These are phyloP conservation scores for Aureobasidium zeae DNA, from an alignment of 2,329 filamentous ascomycete species.

Conservation along the genomic window DNA sequence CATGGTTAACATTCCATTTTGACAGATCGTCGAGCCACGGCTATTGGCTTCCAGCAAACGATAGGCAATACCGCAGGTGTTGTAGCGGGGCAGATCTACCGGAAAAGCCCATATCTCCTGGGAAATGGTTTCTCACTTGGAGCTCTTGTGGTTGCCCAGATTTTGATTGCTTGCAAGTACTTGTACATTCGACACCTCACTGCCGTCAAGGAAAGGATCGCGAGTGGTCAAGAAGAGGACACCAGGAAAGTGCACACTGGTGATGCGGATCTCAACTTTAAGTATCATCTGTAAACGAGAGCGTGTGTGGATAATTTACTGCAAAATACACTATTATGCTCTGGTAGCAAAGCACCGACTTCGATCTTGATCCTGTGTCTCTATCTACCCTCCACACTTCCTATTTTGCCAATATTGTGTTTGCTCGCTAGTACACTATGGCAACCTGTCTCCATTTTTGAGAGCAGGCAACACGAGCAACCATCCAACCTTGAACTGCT, in stretches of 20 bases:
- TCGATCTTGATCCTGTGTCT: too few species aligned
- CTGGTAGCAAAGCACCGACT: too few species aligned
- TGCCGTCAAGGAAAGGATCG: conserved; percentile 12
- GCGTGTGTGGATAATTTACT: too few species aligned
- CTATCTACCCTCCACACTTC: too few species aligned
- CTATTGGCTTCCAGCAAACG: conserved; percentile 39
- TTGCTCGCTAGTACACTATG: too few species aligned
- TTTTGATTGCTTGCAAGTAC: conserved; percentile 12
- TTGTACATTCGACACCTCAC: conserved; percentile 14
- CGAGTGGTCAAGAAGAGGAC: conserved; percentile 8
- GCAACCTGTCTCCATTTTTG: too few species aligned
- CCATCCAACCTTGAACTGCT: too few species aligned
- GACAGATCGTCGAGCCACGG: conserved; percentile 38
- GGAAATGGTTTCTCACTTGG: conserved; percentile 15
- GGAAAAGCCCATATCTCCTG: conserved; percentile 20
- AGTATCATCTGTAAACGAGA: conserved; percentile 12
- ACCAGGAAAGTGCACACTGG: conserved; percentile 14
- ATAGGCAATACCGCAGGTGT: conserved; percentile 43
- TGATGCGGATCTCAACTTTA: conserved; percentile 12
- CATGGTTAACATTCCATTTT: background rate
- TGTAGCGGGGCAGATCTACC: conserved; percentile 40
- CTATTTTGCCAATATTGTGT: too few species aligned
- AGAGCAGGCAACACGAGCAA: too few species aligned
- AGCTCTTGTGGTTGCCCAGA: conserved; percentile 11
- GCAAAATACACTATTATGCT: too few species aligned